Evolutionary conservation across 1,139 yeast species (phyloP).

Genomic region (Kodamaea suecica): DNA sequence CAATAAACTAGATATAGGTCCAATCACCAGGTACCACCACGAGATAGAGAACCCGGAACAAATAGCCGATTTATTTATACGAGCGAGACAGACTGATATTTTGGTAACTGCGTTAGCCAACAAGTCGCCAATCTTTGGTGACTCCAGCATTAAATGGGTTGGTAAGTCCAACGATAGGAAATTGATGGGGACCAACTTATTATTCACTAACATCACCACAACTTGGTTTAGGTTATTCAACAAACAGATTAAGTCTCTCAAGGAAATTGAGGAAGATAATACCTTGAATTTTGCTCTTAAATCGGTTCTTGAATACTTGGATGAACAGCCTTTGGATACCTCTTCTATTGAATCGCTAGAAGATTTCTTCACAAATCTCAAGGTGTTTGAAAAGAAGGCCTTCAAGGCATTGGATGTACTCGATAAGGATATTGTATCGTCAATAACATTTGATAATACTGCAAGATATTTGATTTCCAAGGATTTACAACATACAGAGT

Average conservation of each 20-base stretch:
- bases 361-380: constrained; percentile 17
- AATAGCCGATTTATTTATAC: constrained; percentile 26
- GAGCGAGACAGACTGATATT: constrained; percentile 26
- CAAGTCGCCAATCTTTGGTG: constrained; percentile 31
- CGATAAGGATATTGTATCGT: background rate
- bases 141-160: constrained; percentile 20
- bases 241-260: constrained; percentile 18
- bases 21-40: constrained; percentile 22
- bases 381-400: constrained; percentile 20
- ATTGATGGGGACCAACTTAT: constrained; percentile 18
- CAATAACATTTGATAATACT: constrained; percentile 23
- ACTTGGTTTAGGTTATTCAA: constrained; percentile 34
- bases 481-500: constrained; percentile 10
- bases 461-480: constrained; percentile 19
- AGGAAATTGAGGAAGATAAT: constrained; percentile 13
- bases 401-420: constrained; percentile 15
- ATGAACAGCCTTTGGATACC: background rate
- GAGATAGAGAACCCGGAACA: constrained; percentile 37
- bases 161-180: constrained; percentile 16
- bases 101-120: constrained; percentile 30
- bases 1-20: constrained; percentile 14
- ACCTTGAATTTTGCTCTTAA: constrained; percentile 5
- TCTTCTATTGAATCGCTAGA: constrained; percentile 12
- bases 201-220: constrained; percentile 28
- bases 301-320: constrained; percentile 3